A percentile compares a stretch with the other conserved stretches of the same genome.
Conservation (phyloP, 805 yeast species). For the Pichia membranifaciens region DNA sequence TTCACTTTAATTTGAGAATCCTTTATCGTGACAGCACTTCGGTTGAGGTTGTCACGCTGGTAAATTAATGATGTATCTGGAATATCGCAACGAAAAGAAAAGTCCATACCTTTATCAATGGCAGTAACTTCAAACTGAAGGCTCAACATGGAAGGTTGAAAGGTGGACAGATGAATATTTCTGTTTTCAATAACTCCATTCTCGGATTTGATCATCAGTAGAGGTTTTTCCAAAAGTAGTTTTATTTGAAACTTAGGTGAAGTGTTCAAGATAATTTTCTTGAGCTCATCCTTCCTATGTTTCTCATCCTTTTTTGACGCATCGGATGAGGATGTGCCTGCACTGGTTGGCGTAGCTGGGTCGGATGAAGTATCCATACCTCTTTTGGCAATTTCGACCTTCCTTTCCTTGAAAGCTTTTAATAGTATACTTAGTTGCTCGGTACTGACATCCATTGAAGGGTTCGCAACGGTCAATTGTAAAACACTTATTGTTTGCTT, state of each 20-base stretch:
- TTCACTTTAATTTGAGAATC: conserved; percentile 17
- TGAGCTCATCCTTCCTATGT: not conserved
- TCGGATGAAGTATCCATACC: not conserved
- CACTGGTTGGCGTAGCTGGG: no score
- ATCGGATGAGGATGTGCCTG: not conserved
- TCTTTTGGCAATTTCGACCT: not conserved
- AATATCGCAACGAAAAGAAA: conserved; percentile 17
- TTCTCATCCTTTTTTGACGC: not conserved
- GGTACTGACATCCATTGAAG: conserved; percentile 34
- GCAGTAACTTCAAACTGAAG: conserved; percentile 15
- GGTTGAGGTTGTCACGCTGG: conserved; percentile 13
- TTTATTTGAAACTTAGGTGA: conserved; percentile 22
- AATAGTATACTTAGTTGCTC: conserved; percentile 34
- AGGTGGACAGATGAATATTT: conserved; percentile 18
- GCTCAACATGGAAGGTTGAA: conserved; percentile 21
- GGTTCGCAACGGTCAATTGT: conserved; percentile 30
- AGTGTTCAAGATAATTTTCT: conserved; percentile 3
- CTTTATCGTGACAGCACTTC: conserved; percentile 11
- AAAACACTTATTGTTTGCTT: conserved; percentile 29
- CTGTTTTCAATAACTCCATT: conserved; percentile 3
- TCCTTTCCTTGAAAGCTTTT: not conserved
- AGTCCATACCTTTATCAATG: conserved; percentile 1
- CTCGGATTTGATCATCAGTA: conserved; percentile 20
- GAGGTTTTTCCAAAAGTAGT: conserved; percentile 26
- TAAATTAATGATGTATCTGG: conserved; percentile 20